Base-by-base conservation (phyloP, 2,329 filamentous ascomycete genomes). In the Cladosporium sphaerospermum region DNA sequence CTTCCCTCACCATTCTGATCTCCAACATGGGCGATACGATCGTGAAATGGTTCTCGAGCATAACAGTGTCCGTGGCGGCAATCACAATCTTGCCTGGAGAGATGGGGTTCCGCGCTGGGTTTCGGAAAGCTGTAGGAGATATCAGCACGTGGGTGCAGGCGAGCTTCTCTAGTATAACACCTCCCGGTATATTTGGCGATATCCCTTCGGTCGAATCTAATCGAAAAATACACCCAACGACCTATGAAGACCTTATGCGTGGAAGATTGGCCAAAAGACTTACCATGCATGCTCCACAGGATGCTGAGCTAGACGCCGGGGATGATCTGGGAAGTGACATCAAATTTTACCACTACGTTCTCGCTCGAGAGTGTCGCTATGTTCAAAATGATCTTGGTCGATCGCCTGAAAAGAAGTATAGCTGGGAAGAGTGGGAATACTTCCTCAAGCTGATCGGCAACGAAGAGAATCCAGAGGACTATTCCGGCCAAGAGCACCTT, bases 31-130 rank as follows among this genome's bases (percentile, higher is more conserved):
- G 76, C 11, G 75, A 78, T 54, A 79, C 77, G 0, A 73, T 79
- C 9, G 75, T 82, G 55, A 78, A 78, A 55, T 67, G 69, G 8
- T 74, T 82, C 64, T 74, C 75, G 18, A 77, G 82, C 45, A 54
- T 76, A n/a, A 80, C 78, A 0, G 74, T 78, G n/a, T 80, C 75
- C 70, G 56, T 80, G 4, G 79, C 77, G 10, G 75, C 77, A 31
- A 58, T 81, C 19, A 81, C 79, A 2, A 72, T 82, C 14, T 62
- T 81, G 1, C 79, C 79, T 1, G 73, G 71, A 8, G 77, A 79
- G 32, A 59, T 71, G 46, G 71, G 71, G 8, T 59, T 74, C 9
- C 64, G 59, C 10, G 62, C 68, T 0, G 67, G 68, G 5, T 55
- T 71, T 1, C 69, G 68, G 42, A 33, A 16, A 14, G 33, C 36